phyloP scores from a whole-genome alignment of 1,284 basidiomycete species.

The Tetrapyrgos nigripes region DNA sequence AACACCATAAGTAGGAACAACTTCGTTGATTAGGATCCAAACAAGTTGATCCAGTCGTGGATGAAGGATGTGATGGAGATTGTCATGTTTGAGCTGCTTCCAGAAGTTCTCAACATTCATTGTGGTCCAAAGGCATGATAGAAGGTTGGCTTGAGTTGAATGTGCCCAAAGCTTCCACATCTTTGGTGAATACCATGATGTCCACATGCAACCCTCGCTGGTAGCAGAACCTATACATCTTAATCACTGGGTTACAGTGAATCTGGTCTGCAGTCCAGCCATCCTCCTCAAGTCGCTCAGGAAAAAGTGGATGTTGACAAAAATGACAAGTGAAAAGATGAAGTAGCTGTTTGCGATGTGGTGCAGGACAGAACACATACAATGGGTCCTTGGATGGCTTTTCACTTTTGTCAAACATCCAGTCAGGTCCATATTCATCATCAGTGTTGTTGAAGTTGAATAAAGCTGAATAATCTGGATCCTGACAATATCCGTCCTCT shows the following conservation, averaged over 20 bases:
- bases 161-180: constrained; percentile 37
- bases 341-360: not conserved
- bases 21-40: constrained; percentile 33
- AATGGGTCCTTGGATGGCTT: not conserved
- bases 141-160: constrained; percentile 24
- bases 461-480: too few relatives aligned
- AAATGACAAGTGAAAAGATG: constrained; percentile 8
- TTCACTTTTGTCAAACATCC: constrained; percentile 13
- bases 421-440: constrained; percentile 14
- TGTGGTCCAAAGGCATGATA: constrained; percentile 35
- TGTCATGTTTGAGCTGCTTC: constrained; percentile 37
- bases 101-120: constrained; percentile 44
- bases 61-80: constrained; percentile 30
- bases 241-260: not conserved
- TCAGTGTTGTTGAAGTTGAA: not conserved
- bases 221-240: constrained; percentile 13
- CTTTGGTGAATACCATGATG: constrained; percentile 24
- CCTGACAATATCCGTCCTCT: too few relatives aligned
- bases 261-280: constrained; percentile 17
- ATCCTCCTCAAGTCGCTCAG: constrained; percentile 8
- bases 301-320: constrained; percentile 15
- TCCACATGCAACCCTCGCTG: constrained; percentile 22
- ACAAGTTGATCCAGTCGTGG: constrained; percentile 38
- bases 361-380: constrained; percentile 15
- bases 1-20: constrained; percentile 27